phyloP scores from a whole-genome alignment of 1,139 yeast species.

The Meyerozyma smithsonii region DNA sequence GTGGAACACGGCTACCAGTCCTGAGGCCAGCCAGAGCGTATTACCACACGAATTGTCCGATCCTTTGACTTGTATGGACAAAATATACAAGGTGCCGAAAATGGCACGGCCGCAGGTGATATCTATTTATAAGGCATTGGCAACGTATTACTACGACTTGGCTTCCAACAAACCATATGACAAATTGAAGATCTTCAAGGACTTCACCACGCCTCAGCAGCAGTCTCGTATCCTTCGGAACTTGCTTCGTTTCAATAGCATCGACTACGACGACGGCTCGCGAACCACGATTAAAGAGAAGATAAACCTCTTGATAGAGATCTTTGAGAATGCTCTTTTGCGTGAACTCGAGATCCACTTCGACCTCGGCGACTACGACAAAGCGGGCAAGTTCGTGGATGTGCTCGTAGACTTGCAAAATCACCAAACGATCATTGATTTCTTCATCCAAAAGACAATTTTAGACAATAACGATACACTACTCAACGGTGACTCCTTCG shows the following conservation, averaged over 20 bases:
- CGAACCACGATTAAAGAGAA: constrained; percentile 38
- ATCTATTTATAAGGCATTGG: constrained; percentile 36
- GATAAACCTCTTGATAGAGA: constrained; percentile 56
- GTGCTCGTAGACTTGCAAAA: constrained; percentile 35
- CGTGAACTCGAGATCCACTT: constrained; percentile 65
- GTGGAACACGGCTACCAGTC: constrained; percentile 31
- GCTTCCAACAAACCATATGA: constrained; percentile 43
- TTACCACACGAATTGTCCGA: constrained; percentile 8
- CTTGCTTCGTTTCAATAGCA: constrained; percentile 32
- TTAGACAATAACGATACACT: constrained; percentile 34
- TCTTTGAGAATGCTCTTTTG: constrained; percentile 69
- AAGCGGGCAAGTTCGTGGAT: constrained; percentile 30
- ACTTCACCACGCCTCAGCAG: constrained; percentile 43
- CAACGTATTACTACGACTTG: constrained; percentile 45
- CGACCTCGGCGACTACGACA: constrained; percentile 44
- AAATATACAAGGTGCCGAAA: constrained; percentile 33
- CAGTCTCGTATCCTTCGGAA: constrained; percentile 43
- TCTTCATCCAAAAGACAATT: constrained; percentile 41
- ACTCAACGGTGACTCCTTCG: constrained; percentile 26
- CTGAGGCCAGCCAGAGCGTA: constrained; percentile 3
- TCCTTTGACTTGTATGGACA: constrained; percentile 39
- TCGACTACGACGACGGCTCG: constrained; percentile 33
- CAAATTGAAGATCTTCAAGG: constrained; percentile 43
- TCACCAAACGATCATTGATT: constrained; percentile 43
- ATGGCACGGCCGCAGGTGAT: constrained; percentile 43